Evolutionary conservation across 1,284 basidiomycete species (phyloP), one percentile per base, ranked within the genome.

Genomic region (Malassezia brasiliensis): DNA sequence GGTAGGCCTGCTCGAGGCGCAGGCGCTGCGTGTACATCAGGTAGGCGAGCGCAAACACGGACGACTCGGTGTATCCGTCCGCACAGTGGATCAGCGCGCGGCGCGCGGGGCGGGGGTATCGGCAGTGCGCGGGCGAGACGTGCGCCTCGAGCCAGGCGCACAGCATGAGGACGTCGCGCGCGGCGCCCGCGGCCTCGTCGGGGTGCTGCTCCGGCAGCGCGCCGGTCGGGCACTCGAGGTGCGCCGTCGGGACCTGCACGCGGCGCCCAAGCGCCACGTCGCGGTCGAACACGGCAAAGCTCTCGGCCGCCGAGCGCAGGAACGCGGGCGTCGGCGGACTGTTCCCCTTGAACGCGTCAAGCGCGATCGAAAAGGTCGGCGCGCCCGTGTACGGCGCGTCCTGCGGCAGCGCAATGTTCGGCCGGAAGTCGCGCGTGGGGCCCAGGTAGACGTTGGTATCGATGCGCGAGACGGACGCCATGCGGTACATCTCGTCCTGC

Each of bases 391-490:
- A 51, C 22, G 53, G 55, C 47, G 41, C 37, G 17, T 55, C 50
- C 37, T 51, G 54, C 14, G 69, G 68, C 2, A 60, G 54, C 0
- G 62, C 59, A 51, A 20, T 12, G 17, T 28, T 22, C 30, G 52
- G 45, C 11, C 19, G 25, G 31, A 53, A 47, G 47, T 50, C 47
- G 17, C 32, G 39, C 46, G 50, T 34, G n/a, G 46, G 34, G 25
- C 54, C 53, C 42, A 81, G 79, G 78, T 79, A 82, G 58, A 83
- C 78, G 17, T 79, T 79, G 35, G 79, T 77, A 15, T 78, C 78
- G 47, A 93, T 89, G 77, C 90, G 86, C 30, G 83, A 84, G 2
- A 88, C 88, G 47, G 83, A 81, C 0, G 90, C 94, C 56, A 93
- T 78, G 66, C 86, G 84, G 25, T 85, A 80, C 86, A 91, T 91